Evolutionary conservation across 129 eudicot genomes (phyloP), one percentile per base, ranked within the genome.

Genomic region (Tagetes patula): DNA sequence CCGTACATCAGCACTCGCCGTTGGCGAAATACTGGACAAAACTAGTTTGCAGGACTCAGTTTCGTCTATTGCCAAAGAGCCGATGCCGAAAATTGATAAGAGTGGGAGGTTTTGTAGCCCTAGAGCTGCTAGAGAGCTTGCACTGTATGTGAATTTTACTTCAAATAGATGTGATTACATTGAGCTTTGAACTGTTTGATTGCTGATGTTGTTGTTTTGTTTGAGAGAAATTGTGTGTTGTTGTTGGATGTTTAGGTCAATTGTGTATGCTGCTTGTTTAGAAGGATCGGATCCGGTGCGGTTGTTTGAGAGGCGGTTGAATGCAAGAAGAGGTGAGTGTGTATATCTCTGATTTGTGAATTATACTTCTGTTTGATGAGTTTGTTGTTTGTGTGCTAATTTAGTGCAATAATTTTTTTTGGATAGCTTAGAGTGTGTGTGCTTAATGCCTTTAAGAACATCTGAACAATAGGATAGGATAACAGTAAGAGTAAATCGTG

Each of bases 51-150:
- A 61, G 31, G 74, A 50, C 47, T 79, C 84, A 1, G 33, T 45
- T 49, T 76, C 78, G 32, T 74, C 78, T 49, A 3, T 56, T 20
- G 10, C 87, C 10, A 79, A 50, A 63, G 81, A 79, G 40, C 60
- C 60, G 75, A 79, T 88, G 73, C 97, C 97, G 10, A 89, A 86
- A 82, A 69, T 89, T 37, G 98, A 92, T 69, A 89, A 89, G 74
- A 92, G 86, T 55, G 98, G 98, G 52, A 87, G 95, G 80, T 92
- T 92, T 84, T 87, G 96, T 80, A 92, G 98, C 30, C 98, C 98
- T 68, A 84, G 98, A 81, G 98, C 98, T n/a, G 98, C 98, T 53
- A 79, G 98, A 67, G 98, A 92, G 82, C 98, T 92, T 49, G 98
- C 98, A 40, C 43, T 92, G 94, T 89, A 81, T n/a, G 59, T 38